These are phyloP conservation scores for Dryadomyces quercus-mongolicae DNA, from an alignment of 2,329 filamentous ascomycete genomes.

Conservation along the genomic window DNA sequence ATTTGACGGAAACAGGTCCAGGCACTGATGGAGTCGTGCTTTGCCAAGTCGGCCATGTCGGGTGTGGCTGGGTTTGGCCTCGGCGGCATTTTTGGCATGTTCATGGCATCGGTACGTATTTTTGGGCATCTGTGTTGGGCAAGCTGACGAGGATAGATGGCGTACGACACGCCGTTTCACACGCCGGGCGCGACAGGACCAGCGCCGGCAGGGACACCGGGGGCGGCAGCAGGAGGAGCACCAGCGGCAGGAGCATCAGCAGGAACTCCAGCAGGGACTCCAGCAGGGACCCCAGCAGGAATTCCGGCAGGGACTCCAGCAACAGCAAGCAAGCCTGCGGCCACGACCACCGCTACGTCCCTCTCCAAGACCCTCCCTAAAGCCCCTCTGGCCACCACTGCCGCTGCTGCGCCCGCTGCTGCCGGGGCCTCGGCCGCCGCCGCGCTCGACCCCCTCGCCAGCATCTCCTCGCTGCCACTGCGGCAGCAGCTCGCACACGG, in stretches of 20 bases:
- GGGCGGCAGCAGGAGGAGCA: background rate
- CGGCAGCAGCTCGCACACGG: conserved; percentile 73
- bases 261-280: conserved; percentile 12
- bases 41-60: conserved; percentile 76
- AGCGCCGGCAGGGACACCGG: conserved; percentile 8
- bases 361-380: too few relatives aligned
- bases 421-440: conserved; percentile 14
- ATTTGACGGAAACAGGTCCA: conserved; percentile 50
- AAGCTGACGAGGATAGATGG: conserved; percentile 55
- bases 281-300: too few relatives aligned
- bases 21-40: conserved; percentile 81
- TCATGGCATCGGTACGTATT: conserved; percentile 80
- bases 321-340: conserved; percentile 20
- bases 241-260: background rate
- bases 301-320: too few relatives aligned
- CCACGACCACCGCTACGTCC: conserved; percentile 16
- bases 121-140: background rate
- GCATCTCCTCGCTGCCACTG: conserved; percentile 56
- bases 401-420: conserved; percentile 15
- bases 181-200: conserved; percentile 16
- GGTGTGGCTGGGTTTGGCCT: conserved; percentile 91
- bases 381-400: conserved; percentile 1
- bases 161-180: conserved; percentile 87
- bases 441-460: conserved; percentile 14
- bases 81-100: conserved; percentile 87